Base-by-base conservation (phyloP, 176 grass and related monocot genomes). In the Miscanthus lutarioriparius region DNA sequence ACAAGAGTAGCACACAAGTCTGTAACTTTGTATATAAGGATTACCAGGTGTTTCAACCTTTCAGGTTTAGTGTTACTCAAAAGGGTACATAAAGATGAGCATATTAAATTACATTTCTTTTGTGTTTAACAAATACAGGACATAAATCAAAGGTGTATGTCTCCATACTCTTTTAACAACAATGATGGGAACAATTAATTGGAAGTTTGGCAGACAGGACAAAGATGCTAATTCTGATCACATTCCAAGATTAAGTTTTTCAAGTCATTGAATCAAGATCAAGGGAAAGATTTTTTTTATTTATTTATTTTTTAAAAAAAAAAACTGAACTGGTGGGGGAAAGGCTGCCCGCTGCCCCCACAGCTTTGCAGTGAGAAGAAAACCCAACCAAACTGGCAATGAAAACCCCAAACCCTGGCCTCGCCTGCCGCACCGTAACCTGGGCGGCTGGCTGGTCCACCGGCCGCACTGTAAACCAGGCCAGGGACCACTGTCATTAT, bases 201-300 rank as follows among this genome's bases (percentile, higher is more conserved):
- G 11, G 11, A 47, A 30, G 10, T 39, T 35, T 32, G 25, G 8
- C 5, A 23, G 5, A 48, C 1, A 20, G 8, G 2, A 62, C 17
- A 39, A 44, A 16, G 2, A 58, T 1, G 39, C 1, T 44, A 8
- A 75, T 83, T 79, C 35, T 74, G 75, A 70, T 8, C 4, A 33
- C n/a, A 63, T 47, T 48, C 2, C 22, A 79, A 28, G 39, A 62
- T 76, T 76, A 89, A n/a, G 36, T 77, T 63, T 86, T 37, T 67
- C 16, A 68, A 54, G 7, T 9, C 62, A 1, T 11, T 2, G 32
- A 64, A 64, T 25, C 6, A 84, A 49, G 15, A 67, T 35, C 8
- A 41, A n/a, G 8, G 20, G 20, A 58, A 58, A 22, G 17, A 8
- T 54, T 20, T 5, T n/a, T n/a, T n/a, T n/a, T n/a, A n/a, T n/a